Evolutionary conservation across 441 rosid species (phyloP), one percentile per base, ranked within the genome.

Genomic region (Corymbia citriodora): DNA sequence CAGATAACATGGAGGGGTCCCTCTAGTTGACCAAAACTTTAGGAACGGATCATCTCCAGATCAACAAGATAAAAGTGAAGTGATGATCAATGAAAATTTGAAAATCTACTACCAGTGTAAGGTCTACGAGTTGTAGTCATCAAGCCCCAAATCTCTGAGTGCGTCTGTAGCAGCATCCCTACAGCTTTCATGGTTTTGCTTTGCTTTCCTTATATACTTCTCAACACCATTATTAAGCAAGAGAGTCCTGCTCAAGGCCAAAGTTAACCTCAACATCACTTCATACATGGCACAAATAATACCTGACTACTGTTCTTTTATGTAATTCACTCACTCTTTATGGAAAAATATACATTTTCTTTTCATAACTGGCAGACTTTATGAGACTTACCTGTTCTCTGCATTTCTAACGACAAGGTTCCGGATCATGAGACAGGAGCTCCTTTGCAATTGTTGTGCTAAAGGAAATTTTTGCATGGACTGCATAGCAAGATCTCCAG

Each of bases 91-190:
- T 29, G 33, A 16, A 29, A 29, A 63, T 79, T 45, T 25, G 18
- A 79, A 79, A 79, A 45, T 79, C 52, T 23, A 40, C 45, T 79
- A 79, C 85, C 85, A 40, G 85, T 45, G 85, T 45, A 40, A 12
- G 68, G 89, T 85, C 94, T 95, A 96, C 11, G 90, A 91, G 91
- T 97, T 96, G 94, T 97, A 97, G 94, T 97, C 92, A 87, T 97
- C 96, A 87, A 98, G 94, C 88, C 99, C 99, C 93, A 97, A 92
- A 90, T 98, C 99, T 90, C 99, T 96, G 89, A 98, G 89, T 54
- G 99, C 99, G 93, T 98, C 99, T 9, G 96, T 94, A 29, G 99
- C 99, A 63, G 98, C 96, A 21, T 90, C 97, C 93, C 93, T 96
- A 93, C 99, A 98, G 92, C 90, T 87, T 89, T 92, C 94, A 90